A percentile compares a stretch with the other conserved stretches of the same genome.
These are phyloP conservation scores for Auricularia auricula-judae DNA, from an alignment of 768 basidiomycete genomes.

Conservation along the genomic window DNA sequence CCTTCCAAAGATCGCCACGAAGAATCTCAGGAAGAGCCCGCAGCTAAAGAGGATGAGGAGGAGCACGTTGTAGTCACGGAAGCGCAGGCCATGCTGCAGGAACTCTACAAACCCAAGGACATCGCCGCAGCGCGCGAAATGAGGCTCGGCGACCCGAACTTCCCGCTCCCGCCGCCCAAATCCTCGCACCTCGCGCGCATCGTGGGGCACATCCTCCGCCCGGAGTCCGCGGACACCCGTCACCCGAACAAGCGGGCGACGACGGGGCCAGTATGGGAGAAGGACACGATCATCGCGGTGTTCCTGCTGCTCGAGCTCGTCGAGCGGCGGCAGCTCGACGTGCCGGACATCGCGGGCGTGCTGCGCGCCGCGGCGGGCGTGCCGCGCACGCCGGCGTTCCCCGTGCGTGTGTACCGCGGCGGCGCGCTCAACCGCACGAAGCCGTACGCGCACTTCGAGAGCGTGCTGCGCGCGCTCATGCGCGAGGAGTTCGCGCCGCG, in stretches of 20 bases:
- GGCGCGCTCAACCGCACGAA: not conserved
- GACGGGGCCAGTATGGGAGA: not conserved
- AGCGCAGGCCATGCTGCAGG: not conserved
- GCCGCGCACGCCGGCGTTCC: not conserved
- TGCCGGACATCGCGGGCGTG: not conserved
- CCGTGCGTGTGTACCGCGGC: not conserved
- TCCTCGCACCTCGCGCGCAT: not conserved
- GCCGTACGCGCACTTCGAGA: not conserved
- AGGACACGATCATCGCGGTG: not conserved
- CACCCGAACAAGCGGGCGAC: not conserved
- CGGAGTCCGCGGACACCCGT: not conserved
- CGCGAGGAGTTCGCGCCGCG: not conserved
- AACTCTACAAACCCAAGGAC: not conserved
- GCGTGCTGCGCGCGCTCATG: not conserved
- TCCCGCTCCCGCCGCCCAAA: not conserved
- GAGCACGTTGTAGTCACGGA: not conserved
- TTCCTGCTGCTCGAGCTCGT: not conserved
- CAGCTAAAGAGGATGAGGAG: not conserved
- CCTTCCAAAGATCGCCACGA: not conserved
- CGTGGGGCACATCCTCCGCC: not conserved
- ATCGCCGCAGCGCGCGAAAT: not conserved
- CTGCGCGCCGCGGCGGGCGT: not conserved
- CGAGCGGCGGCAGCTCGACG: not conserved
- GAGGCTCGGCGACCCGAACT: not conserved
- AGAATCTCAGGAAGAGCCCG: not conserved